Percentiles rank a stretch among this genome's conserved stretches.
phyloP scores from a whole-genome alignment of 2,329 filamentous ascomycete genomes.

The Colletotrichum cordylinicola region DNA sequence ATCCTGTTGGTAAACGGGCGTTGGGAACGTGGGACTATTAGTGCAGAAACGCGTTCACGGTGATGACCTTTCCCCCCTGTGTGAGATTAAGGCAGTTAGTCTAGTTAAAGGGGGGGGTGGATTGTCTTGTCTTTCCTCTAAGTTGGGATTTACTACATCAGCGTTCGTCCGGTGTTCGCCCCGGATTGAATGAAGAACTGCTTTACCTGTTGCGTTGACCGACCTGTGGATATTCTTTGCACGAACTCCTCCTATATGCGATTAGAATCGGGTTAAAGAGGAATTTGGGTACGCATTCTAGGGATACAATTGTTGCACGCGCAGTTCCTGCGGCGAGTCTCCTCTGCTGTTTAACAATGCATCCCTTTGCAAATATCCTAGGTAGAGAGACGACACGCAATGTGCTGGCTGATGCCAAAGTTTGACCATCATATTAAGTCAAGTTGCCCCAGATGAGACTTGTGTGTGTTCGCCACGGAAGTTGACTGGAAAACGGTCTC shows the following conservation, averaged over 20 bases:
- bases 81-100: background rate
- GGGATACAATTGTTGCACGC: background rate
- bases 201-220: background rate
- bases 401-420: background rate
- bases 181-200: background rate
- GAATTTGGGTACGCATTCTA: background rate
- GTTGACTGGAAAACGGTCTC: background rate
- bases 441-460: background rate
- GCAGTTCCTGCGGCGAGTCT: background rate
- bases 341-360: too few relatives aligned
- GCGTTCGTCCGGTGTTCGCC: background rate
- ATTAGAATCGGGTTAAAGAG: background rate
- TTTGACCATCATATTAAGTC: background rate
- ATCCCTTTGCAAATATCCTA: too few relatives aligned
- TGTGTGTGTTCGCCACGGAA: background rate
- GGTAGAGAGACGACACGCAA: too few relatives aligned
- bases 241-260: background rate
- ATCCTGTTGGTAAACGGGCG: background rate
- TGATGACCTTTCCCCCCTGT: background rate
- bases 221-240: background rate
- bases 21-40: background rate
- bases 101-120: background rate
- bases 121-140: background rate
- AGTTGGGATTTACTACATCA: background rate
- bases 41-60: background rate